phyloP scores from a whole-genome alignment of 768 basidiomycete genomes.

The Mycena latifolia region DNA sequence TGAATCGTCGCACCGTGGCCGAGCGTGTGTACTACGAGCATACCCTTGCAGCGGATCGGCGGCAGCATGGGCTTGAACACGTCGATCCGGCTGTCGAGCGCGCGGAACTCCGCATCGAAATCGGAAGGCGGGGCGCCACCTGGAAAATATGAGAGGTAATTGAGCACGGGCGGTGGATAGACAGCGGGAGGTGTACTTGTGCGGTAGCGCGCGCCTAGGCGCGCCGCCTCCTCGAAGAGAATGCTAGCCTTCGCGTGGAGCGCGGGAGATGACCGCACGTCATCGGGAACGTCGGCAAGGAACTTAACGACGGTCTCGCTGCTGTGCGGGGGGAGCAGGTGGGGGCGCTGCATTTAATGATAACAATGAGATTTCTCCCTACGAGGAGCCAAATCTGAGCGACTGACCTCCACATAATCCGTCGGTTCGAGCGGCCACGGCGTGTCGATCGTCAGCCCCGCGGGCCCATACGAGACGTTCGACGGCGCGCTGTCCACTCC shows the following conservation, averaged over 20 bases:
- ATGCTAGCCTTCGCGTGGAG: constrained; percentile 26
- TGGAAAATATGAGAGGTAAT: no score
- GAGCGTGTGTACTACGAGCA: constrained; percentile 42
- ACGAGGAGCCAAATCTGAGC: no score
- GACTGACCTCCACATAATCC: constrained; percentile 26
- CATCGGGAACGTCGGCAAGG: constrained; percentile 13
- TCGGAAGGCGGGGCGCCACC: constrained; percentile 1
- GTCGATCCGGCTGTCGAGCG: constrained; percentile 36
- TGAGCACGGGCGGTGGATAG: neutral
- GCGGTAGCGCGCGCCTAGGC: constrained; percentile 9
- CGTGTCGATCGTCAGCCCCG: constrained; percentile 31
- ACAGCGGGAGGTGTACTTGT: neutral
- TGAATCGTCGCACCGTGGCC: constrained; percentile 28
- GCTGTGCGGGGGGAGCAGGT: constrained; percentile 3
- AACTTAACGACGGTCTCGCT: constrained; percentile 23
- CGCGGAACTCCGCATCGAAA: constrained; percentile 37
- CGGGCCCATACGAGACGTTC: constrained; percentile 47
- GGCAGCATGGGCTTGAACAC: constrained; percentile 16
- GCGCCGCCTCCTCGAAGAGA: constrained; percentile 39
- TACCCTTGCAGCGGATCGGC: constrained; percentile 10
- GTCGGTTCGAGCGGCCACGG: constrained; percentile 26
- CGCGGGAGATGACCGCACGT: constrained; percentile 5
- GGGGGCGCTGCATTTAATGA: neutral
- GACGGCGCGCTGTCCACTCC: constrained; percentile 48
- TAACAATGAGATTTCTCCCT: neutral